Conservation (phyloP, 176 grass and related monocot genomes). For the Sorghum bicolor region Sorghum_bicolor_NCBIv3 NC_012874.2:51626001-51626500, state of each 20-base stretch:
- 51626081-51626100: neutral
- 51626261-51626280: constrained; percentile 87
- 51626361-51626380: neutral
- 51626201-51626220: neutral
- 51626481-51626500: neutral
- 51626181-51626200: neutral
- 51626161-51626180: neutral
- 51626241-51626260: neutral
- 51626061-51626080: constrained; percentile 37
- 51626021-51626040: constrained; percentile 73
- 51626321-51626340: constrained; percentile 78
- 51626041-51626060: neutral
- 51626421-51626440: neutral
- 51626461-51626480: neutral
- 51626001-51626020: constrained; percentile 84
- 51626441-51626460: neutral
- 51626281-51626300: constrained; percentile 85
- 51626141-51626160: neutral
- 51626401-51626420: neutral
- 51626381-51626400: neutral
- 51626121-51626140: neutral
- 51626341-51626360: constrained; percentile 80
- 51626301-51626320: constrained; percentile 67
- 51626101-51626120: neutral
- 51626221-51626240: neutral